phyloP scores from a whole-genome alignment of 306 rosid species.

The Alnus rubra region DNA sequence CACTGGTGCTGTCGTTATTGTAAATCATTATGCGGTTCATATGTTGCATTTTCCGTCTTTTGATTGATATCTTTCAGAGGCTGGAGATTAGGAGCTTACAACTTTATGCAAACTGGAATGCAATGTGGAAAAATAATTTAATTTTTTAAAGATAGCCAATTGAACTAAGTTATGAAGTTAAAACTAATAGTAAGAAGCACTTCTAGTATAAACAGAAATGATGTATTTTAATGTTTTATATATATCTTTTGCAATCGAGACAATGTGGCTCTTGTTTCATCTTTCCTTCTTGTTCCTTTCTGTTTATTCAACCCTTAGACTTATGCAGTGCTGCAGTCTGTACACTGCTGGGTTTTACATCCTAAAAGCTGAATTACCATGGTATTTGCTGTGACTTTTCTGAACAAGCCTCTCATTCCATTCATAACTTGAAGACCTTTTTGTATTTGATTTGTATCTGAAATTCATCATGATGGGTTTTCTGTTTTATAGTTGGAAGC shows the following conservation, averaged over 20 bases:
- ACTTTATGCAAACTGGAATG: too few relatives aligned
- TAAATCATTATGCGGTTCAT: too few relatives aligned
- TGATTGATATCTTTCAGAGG: too few relatives aligned
- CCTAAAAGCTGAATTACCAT: background rate
- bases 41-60: too few relatives aligned
- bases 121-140: too few relatives aligned
- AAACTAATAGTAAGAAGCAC: too few relatives aligned
- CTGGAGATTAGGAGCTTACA: too few relatives aligned
- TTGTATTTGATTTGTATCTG: background rate
- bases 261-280: background rate
- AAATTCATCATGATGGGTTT: background rate
- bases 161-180: too few relatives aligned
- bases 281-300: background rate
- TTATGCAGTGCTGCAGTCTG: background rate
- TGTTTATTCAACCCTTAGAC: background rate
- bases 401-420: background rate
- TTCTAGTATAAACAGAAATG: too few relatives aligned
- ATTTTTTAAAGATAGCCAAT: too few relatives aligned
- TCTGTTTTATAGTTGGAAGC: background rate
- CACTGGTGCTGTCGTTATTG: too few relatives aligned
- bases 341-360: background rate
- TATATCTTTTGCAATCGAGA: background rate
- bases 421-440: background rate
- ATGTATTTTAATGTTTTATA: too few relatives aligned
- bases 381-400: background rate